A percentile compares a stretch with the other conserved stretches of the same genome.
phyloP scores from a whole-genome alignment of 805 yeast species.

The Saccharomyces mikatae region DNA sequence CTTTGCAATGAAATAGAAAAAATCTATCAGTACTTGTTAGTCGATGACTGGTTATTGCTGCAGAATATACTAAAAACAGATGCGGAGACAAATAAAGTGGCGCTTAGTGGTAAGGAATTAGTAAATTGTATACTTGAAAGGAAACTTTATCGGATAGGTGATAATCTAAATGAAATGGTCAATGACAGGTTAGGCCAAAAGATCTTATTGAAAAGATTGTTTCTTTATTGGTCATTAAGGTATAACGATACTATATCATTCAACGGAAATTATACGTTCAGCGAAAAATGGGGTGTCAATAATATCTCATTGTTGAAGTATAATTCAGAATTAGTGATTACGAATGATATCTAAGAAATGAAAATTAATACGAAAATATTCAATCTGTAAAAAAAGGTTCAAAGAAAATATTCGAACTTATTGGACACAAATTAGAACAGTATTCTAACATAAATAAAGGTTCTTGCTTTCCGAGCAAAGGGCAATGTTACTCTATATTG shows the following conservation, averaged over 20 bases:
- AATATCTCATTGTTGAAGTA: constrained; percentile 20
- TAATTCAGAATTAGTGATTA: not conserved
- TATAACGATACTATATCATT: constrained; percentile 27
- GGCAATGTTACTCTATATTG: not conserved
- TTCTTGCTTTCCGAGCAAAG: not conserved
- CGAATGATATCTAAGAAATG: not conserved
- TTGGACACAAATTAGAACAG: not conserved
- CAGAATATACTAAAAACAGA: constrained; percentile 8
- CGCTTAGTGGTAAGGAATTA: constrained; percentile 41
- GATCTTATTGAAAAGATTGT: constrained; percentile 34
- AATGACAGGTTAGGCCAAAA: constrained; percentile 31
- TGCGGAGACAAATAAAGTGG: constrained; percentile 10
- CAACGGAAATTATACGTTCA: constrained; percentile 30
- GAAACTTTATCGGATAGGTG: constrained; percentile 38
- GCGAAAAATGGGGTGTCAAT: constrained; percentile 28
- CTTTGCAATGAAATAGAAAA: constrained; percentile 37
- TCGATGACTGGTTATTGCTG: constrained; percentile 26
- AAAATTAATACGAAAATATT: not conserved
- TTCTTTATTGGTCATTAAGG: constrained; percentile 34
- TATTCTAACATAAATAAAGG: not conserved
- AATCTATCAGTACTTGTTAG: constrained; percentile 44
- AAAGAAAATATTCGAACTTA: not conserved
- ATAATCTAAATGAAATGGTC: constrained; percentile 29
- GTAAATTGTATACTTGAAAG: constrained; percentile 48
- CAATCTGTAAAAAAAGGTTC: not conserved